Percentiles rank a stretch among this genome's conserved stretches.
Conservation (phyloP, 1,284 basidiomycete genomes). For the Leccinum fuscescens region DNA sequence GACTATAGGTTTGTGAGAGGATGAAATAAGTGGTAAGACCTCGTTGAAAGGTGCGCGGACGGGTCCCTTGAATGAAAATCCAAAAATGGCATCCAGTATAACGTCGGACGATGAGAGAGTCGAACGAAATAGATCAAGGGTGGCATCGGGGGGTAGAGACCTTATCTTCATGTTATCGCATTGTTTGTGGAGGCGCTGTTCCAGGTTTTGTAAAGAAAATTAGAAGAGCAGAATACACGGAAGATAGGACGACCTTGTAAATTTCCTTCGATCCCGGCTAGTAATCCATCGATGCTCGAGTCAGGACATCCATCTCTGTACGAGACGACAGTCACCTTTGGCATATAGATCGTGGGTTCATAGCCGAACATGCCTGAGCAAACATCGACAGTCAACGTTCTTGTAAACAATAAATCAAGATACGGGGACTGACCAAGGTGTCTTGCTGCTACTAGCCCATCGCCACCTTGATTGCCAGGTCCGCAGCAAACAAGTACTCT, state of each 20-base stretch:
- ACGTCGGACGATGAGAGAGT: conserved; percentile 73
- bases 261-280: conserved; percentile 88
- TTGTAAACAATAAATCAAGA: neutral
- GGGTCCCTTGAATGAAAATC: conserved; percentile 93
- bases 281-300: neutral
- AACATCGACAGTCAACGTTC: neutral
- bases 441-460: conserved; percentile 94
- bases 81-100: conserved; percentile 94
- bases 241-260: conserved; percentile 55
- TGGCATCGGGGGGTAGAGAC: conserved; percentile 54
- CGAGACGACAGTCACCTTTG: conserved; percentile 61
- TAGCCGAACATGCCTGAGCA: conserved; percentile 83
- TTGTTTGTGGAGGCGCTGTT: conserved; percentile 77
- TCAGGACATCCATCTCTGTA: conserved; percentile 2
- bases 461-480: conserved; percentile 96
- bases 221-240: neutral
- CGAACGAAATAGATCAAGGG: conserved; percentile 46
- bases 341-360: conserved; percentile 82
- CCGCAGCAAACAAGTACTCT: conserved; percentile 92
- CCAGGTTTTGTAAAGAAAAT: neutral
- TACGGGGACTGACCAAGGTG: conserved; percentile 67
- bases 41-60: conserved; percentile 85
- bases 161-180: conserved; percentile 85
- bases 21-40: conserved; percentile 67
- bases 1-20: conserved; percentile 73